Conservation (phyloP, 306 rosid species). For the Trifolium pratense region DNA sequence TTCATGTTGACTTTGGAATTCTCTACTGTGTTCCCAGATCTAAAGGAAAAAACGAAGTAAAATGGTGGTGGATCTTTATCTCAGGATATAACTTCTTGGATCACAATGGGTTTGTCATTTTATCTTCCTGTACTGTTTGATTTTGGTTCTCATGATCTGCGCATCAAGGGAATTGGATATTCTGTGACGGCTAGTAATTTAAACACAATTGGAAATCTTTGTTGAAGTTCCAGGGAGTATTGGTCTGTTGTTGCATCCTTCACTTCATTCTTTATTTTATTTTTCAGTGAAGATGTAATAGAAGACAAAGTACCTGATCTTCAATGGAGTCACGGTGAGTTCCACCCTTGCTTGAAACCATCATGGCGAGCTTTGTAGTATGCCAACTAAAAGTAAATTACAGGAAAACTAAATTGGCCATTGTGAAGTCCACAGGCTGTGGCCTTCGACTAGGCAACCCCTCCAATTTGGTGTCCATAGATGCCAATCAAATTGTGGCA, state of each 20-base stretch:
- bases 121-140: constrained; percentile 7
- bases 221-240: background rate
- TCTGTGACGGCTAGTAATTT: background rate
- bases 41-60: background rate
- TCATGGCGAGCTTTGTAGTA: background rate
- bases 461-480: constrained; percentile 6
- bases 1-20: background rate
- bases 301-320: background rate
- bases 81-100: background rate
- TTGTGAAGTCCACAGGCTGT: background rate
- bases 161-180: background rate
- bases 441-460: background rate
- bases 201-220: background rate
- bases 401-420: background rate
- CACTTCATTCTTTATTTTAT: background rate
- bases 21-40: too few relatives aligned
- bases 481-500: background rate
- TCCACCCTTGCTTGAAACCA: background rate
- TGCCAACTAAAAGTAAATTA: background rate
- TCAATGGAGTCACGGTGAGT: background rate
- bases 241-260: background rate
- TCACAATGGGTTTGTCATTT: background rate
- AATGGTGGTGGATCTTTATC: background rate
- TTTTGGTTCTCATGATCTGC: background rate
- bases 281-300: background rate